Evolutionary conservation across 495 filamentous ascomycete species (phyloP).

Genomic region (Aspergillus saccharolyticus): DNA sequence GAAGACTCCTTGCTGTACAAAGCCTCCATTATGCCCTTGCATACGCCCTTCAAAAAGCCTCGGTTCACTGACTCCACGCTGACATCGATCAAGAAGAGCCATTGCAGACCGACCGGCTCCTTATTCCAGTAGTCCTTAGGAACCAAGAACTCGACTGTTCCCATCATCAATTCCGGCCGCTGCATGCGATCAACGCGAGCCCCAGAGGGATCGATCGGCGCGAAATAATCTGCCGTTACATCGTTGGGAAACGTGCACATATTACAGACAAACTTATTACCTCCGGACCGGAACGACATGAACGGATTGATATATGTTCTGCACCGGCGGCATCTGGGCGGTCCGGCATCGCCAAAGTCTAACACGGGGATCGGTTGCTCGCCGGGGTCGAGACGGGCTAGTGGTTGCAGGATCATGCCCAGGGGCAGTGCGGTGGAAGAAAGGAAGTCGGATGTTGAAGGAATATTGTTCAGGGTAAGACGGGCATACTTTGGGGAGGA

Average conservation of each 20-base stretch:
- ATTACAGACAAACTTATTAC: conserved; percentile 96
- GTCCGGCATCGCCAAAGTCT: conserved; percentile 89
- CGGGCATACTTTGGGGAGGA: conserved; percentile 92
- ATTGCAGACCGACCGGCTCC: conserved; percentile 80
- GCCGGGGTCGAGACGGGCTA: conserved; percentile 77
- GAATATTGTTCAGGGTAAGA: conserved; percentile 87
- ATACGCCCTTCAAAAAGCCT: conserved; percentile 86
- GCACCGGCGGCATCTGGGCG: conserved; percentile 89
- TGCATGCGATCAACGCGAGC: conserved; percentile 83
- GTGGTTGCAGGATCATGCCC: conserved; percentile 82
- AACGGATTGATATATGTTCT: conserved; percentile 98
- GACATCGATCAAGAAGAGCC: conserved; percentile 90
- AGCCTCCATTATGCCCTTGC: conserved; percentile 78
- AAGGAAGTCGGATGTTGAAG: conserved; percentile 74
- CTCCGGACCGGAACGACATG: conserved; percentile 92
- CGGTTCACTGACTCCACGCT: conserved; percentile 83
- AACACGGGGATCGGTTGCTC: conserved; percentile 87
- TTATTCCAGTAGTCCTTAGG: conserved; percentile 99
- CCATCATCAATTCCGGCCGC: conserved; percentile 81
- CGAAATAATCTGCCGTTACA: conserved; percentile 86
- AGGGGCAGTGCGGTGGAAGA: conserved; percentile 74
- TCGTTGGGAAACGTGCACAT: conserved; percentile 98
- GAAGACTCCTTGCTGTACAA: conserved; percentile 65
- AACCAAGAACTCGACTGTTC: conserved; percentile 92
- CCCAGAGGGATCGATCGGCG: conserved; percentile 81